Base-by-base conservation (phyloP, 306 rosid species). In the Calophaca sinica region DNA sequence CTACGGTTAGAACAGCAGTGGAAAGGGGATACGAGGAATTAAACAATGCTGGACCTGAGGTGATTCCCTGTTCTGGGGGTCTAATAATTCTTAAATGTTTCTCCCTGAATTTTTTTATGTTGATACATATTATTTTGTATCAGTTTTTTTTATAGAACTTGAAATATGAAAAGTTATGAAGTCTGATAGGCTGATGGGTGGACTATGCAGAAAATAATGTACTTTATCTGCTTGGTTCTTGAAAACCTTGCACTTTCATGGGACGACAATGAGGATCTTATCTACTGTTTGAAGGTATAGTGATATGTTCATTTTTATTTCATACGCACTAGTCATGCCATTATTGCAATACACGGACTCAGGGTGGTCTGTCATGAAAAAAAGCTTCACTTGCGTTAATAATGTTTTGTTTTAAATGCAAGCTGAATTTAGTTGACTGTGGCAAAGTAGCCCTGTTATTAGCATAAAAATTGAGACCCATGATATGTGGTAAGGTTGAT, bases 171-270 rank as follows among this genome's bases (percentile, higher is more conserved):
- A 44, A 61, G 28, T 36, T 49, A 46, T 63, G 26, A 20, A 20
- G 26, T 20, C 26, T 20, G 26, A 20, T 20, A 20, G 26, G 26
- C 26, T 81, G 79, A 72, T 69, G 41, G 76, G 65, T 79, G 84
- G 52, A 6, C 70, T 73, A 6, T 82, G 94, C 93, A 94, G 99
- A 94, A 92, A 89, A 83, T 90, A 73, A 94, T 94, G 85, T 74
- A 90, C 85, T 86, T 87, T 87, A 94, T 90, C 68, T 13, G 78
- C 61, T 49, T 94, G 84, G 92, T 90, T 61, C 88, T 94, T 29
- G 99, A 94, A 82, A 92, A 94, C 80, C 88, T 94, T 78, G 96
- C 93, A 70, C 90, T 94, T 31, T 94, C 96, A 12, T 92, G 87
- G 4, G 92, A 89, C 78, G 89, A 88, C 76, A 94, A 92, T 70